Evolutionary conservation across 1,139 yeast species (phyloP).

Genomic region (Geotrichum siamense): DNA sequence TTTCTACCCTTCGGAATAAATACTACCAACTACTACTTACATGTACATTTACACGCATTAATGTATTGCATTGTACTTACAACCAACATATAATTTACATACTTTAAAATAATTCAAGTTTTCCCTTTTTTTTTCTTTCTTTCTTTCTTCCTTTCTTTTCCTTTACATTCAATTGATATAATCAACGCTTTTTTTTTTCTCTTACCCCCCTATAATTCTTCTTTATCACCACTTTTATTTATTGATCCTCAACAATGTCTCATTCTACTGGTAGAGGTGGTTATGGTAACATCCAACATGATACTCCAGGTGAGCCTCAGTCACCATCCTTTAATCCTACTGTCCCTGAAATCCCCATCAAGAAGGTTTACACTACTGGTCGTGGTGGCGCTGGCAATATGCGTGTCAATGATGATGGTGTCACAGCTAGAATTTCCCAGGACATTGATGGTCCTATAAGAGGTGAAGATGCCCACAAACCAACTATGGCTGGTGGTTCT

Average conservation of each 20-base stretch:
- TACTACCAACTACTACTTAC: too few relatives aligned
- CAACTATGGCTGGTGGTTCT: slow-evolving; percentile 29
- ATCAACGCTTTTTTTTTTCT: too few relatives aligned
- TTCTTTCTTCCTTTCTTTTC: too few relatives aligned
- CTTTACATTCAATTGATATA: too few relatives aligned
- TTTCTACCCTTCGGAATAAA: too few relatives aligned
- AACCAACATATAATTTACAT: too few relatives aligned
- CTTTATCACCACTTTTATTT: background rate
- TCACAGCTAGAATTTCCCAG: slow-evolving; percentile 56
- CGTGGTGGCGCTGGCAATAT: slow-evolving; percentile 80
- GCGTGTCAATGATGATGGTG: slow-evolving; percentile 55
- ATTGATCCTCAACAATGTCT: background rate
- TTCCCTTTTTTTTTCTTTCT: too few relatives aligned
- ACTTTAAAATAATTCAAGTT: too few relatives aligned
- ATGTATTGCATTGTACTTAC: too few relatives aligned
- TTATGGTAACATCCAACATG: slow-evolving; percentile 55
- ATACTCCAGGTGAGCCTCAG: slow-evolving; percentile 41
- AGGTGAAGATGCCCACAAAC: slow-evolving; percentile 18
- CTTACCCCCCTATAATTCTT: too few relatives aligned
- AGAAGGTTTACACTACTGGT: slow-evolving; percentile 61
- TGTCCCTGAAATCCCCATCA: slow-evolving; percentile 49
- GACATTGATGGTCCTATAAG: slow-evolving; percentile 50
- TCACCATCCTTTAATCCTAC: slow-evolving; percentile 36
- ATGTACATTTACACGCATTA: too few relatives aligned
- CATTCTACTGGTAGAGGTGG: slow-evolving; percentile 77